Evolutionary conservation across 2,329 filamentous ascomycete species (phyloP).

Genomic region (Exserohilum turcica): DNA sequence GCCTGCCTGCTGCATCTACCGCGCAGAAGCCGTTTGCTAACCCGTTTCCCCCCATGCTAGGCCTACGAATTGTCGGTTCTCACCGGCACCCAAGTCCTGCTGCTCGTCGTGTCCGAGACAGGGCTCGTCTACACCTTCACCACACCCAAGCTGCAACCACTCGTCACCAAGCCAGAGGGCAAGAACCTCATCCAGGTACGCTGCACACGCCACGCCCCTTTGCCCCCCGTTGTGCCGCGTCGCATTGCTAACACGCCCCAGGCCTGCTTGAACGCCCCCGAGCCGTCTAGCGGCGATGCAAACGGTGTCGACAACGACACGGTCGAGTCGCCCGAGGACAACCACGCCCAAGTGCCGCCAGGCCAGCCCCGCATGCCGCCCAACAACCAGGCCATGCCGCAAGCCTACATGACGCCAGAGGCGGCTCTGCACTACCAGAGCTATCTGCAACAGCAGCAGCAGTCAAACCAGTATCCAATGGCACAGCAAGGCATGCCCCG

Average conservation of each 20-base stretch:
- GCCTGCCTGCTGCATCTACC: constrained; percentile 5
- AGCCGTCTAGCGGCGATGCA: constrained; percentile 79
- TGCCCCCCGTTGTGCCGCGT: constrained; percentile 10
- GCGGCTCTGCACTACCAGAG: constrained; percentile 82
- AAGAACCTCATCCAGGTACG: constrained; percentile 98
- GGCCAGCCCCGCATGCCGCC: constrained; percentile 71
- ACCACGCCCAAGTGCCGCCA: constrained; percentile 76
- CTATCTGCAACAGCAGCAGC: constrained; percentile 66
- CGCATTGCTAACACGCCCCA: constrained; percentile 54
- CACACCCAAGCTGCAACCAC: constrained; percentile 94
- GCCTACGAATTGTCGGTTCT: constrained; percentile 97
- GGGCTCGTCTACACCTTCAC: constrained; percentile 98
- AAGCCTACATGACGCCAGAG: constrained; percentile 67
- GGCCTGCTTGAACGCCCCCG: constrained; percentile 96
- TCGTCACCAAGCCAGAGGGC: constrained; percentile 97
- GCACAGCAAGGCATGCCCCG: constrained; percentile 75
- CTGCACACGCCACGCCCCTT: constrained; percentile 6
- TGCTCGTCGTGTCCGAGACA: constrained; percentile 96
- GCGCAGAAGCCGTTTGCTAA: constrained; percentile 11
- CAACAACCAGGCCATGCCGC: constrained; percentile 67
- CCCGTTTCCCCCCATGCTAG: constrained; percentile 56
- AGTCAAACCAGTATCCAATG: constrained; percentile 76
- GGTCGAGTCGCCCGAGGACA: constrained; percentile 91
- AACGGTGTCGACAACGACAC: constrained; percentile 59
- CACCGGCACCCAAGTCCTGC: constrained; percentile 94